A percentile compares a stretch with the other conserved stretches of the same genome.
These are phyloP conservation scores for Ustilago shanxiensis DNA, from an alignment of 1,284 basidiomycete species.

Conservation along the genomic window DNA sequence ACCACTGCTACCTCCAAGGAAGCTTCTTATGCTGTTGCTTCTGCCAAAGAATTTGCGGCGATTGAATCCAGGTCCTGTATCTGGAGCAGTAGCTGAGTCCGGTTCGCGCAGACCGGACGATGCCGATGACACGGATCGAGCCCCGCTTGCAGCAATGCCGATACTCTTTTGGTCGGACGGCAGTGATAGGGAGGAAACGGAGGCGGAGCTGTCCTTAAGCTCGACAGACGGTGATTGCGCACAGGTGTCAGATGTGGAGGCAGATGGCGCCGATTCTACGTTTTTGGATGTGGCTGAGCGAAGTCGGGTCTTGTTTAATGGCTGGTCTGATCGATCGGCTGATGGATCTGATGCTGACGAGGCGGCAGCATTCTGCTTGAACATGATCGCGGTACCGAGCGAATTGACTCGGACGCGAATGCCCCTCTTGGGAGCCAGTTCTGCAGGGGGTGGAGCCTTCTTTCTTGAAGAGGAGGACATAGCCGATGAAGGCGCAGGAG, in stretches of 20 bases:
- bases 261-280: background rate
- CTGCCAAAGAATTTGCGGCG: slow-evolving; percentile 52
- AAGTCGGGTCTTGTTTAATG: slow-evolving; percentile 16
- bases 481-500: slow-evolving; percentile 2
- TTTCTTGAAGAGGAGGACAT: background rate
- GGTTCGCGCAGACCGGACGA: background rate
- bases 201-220: background rate
- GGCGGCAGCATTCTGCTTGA: slow-evolving; percentile 21
- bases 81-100: background rate
- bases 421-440: slow-evolving; percentile 18
- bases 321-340: background rate
- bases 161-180: background rate
- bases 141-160: background rate
- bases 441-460: background rate
- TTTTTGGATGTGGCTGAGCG: slow-evolving; percentile 25
- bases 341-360: background rate
- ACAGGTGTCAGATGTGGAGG: slow-evolving; percentile 4
- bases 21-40: slow-evolving; percentile 45
- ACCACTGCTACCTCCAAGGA: slow-evolving; percentile 23
- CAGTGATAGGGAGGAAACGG: slow-evolving; percentile 3
- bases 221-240: background rate
- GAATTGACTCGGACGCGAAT: slow-evolving; percentile 42
- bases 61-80: slow-evolving; percentile 21
- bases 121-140: background rate
- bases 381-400: slow-evolving; percentile 31